phyloP scores from a whole-genome alignment of 805 yeast species.

The Schizosaccharomyces octosporus region DNA sequence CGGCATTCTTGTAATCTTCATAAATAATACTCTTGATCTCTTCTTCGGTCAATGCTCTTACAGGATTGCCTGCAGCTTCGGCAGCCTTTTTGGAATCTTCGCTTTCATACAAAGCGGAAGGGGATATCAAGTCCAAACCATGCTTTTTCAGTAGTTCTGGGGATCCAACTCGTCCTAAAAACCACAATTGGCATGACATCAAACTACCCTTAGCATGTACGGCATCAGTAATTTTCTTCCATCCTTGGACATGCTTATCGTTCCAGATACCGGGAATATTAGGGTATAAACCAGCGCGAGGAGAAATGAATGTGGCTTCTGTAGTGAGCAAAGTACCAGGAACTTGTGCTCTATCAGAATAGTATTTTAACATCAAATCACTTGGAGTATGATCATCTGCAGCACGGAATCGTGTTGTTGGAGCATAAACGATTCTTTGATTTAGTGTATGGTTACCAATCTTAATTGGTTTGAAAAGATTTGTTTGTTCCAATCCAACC shows the following conservation, averaged over 20 bases:
- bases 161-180: slow-evolving; percentile 18
- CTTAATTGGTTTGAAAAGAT: neutral
- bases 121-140: no score
- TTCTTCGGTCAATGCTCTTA: no score
- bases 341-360: slow-evolving; percentile 25
- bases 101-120: no score
- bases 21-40: no score
- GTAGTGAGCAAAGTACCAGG: slow-evolving; percentile 33
- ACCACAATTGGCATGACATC: slow-evolving; percentile 22
- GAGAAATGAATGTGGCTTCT: slow-evolving; percentile 25
- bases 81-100: no score
- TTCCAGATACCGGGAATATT: slow-evolving; percentile 25
- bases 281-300: slow-evolving; percentile 18
- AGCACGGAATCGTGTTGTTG: slow-evolving; percentile 23
- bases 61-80: no score
- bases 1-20: no score
- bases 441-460: slow-evolving; percentile 9
- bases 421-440: slow-evolving; percentile 23
- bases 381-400: slow-evolving; percentile 9
- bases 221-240: slow-evolving; percentile 28
- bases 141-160: no score
- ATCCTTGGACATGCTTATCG: slow-evolving; percentile 64
- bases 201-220: slow-evolving; percentile 19
- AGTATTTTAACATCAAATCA: slow-evolving; percentile 26
- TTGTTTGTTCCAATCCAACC: no score